Conservation (phyloP, 2,329 filamentous ascomycete genomes). For the Venturia pyrina region DNA sequence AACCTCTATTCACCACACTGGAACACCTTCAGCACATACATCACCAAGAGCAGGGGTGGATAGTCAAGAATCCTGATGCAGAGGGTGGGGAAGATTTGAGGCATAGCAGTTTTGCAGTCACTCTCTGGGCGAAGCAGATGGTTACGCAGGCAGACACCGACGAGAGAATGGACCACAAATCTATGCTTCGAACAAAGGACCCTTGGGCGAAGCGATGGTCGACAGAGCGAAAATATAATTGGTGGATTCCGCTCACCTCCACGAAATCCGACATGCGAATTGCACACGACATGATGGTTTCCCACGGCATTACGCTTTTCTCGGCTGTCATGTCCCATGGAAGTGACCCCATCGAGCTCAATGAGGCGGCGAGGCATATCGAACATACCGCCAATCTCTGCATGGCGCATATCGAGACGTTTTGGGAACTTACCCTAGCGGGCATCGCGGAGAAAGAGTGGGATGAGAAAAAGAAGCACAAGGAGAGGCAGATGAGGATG, state of each 20-base stretch:
- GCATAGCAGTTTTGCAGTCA: neutral
- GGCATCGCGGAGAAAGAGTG: neutral
- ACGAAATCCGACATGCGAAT: neutral
- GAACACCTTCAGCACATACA: neutral
- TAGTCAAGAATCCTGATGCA: neutral
- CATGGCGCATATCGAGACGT: neutral
- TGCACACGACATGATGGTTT: conserved; percentile 1
- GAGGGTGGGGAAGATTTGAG: neutral
- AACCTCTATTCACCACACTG: neutral
- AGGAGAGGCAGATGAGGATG: neutral
- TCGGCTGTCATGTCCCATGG: neutral
- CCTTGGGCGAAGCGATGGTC: neutral
- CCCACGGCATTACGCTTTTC: conserved; percentile 5
- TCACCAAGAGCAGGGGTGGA: neutral
- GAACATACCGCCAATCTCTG: neutral
- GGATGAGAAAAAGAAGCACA: neutral
- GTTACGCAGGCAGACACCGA: too few species aligned
- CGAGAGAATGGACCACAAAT: neutral
- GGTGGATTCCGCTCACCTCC: neutral
- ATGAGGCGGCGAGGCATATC: neutral
- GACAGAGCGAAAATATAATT: neutral
- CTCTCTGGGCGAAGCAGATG: neutral
- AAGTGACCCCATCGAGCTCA: neutral
- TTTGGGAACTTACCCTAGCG: neutral
- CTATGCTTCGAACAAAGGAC: neutral